Base-by-base conservation (phyloP, 768 basidiomycete genomes). In the Termitomyces sp. region DNA sequence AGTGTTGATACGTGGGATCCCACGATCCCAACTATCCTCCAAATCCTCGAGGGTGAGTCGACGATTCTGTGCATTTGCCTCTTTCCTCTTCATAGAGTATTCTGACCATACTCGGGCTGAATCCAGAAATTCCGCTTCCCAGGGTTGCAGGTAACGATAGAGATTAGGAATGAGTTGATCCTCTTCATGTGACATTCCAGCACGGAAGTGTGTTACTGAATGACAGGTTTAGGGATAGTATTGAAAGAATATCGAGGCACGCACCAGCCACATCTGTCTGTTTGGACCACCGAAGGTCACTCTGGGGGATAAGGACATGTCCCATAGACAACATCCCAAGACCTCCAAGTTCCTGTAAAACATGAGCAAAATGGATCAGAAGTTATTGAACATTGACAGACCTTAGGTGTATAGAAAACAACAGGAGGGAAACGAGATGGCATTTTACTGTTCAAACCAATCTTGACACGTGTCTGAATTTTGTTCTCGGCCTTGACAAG, bases 301-400 rank as follows among this genome's bases (percentile, higher is more conserved):
- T 95, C 68, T 98, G 96, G 41, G 97, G 97, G 57, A 99, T 98
- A 49, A 99, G 79, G 48, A 99, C 95, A 70, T 98, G 97, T 12
- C 96, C 96, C 97, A 99, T 99, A 2, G 94, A 98, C 65, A 99
- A 77, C 97, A 98, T 98, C 51, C 97, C 97, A 43, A 98, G 83
- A 69, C 96, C 97, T 68, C 96, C 97, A 32, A 98, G 75, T 78
- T 98, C 97, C 85, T 85, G 59, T 22, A 34, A 55, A 53, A 40
- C 34, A 46, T 7, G 46, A 14, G 56, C 40, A 37, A 58, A 44
- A 38, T 35, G 26, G 43, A 35, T 10, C 15, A 47, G 26, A 5
- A 40, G 34, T 35, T 17, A 35, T 10, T 19, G 58, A 52, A 67
- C 43, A 55, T 21, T 1, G 26, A 56, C 60, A 43, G 28, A 85